Percentiles rank a stretch among this genome's conserved stretches.
Conservation (phyloP, 2,329 filamentous ascomycete genomes). For the Ophiostoma novo-ulmi region DNA sequence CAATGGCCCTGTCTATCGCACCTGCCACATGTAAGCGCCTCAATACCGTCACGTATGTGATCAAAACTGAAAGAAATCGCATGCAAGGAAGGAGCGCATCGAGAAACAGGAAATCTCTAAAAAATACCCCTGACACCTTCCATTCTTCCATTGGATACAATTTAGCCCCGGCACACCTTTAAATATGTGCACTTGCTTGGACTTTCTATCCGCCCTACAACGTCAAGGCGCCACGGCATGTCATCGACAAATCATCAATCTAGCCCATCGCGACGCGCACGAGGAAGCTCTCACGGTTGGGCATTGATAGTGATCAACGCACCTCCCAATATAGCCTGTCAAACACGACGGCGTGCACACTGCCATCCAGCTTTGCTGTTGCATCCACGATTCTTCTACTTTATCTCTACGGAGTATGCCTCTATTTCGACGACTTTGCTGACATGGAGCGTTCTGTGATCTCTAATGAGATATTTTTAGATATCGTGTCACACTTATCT, state of each 20-base stretch:
- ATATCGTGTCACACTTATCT: background rate
- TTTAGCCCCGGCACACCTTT: background rate
- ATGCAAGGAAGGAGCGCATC: constrained; percentile 2
- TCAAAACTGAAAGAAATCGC: background rate
- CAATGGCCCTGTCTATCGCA: background rate
- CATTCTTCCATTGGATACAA: background rate
- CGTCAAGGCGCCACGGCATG: background rate
- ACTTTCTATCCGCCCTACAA: background rate
- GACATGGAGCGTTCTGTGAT: background rate
- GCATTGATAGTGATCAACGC: background rate
- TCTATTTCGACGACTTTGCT: background rate
- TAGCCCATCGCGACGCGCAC: background rate
- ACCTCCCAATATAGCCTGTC: background rate
- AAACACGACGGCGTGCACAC: background rate
- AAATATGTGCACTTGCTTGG: background rate
- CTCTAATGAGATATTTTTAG: background rate
- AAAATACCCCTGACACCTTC: background rate
- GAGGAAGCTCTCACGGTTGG: background rate
- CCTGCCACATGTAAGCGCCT: constrained; percentile 4
- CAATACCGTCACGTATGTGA: background rate
- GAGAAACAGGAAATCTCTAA: background rate
- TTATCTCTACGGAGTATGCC: background rate
- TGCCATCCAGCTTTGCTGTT: background rate
- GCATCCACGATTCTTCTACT: background rate
- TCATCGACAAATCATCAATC: background rate